Percentiles rank a stretch among this genome's conserved stretches.
phyloP scores from a whole-genome alignment of 352 stramenopile genomes.

The Phytophthora pisi region DNA sequence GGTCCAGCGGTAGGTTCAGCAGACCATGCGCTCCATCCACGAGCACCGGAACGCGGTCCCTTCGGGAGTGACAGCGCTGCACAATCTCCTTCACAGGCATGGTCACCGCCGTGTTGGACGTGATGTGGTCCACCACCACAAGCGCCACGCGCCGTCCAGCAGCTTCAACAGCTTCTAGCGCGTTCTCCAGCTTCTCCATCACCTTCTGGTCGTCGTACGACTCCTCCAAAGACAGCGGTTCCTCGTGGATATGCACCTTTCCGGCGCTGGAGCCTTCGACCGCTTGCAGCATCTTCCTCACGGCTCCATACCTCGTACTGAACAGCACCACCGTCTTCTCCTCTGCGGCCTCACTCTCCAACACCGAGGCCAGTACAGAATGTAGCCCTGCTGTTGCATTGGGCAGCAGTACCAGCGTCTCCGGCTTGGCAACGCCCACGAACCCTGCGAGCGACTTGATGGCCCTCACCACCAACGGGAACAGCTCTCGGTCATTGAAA shows the following conservation, averaged over 20 bases:
- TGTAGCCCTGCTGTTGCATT: constrained; percentile 93
- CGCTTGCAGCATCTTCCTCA: constrained; percentile 91
- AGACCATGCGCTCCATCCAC: constrained; percentile 94
- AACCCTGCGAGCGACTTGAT: constrained; percentile 82
- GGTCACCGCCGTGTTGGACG: constrained; percentile 92
- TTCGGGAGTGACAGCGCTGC: constrained; percentile 48
- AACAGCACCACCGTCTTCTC: constrained; percentile 70
- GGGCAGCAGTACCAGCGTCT: constrained; percentile 78
- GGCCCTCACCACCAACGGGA: constrained; percentile 86
- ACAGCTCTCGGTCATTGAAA: constrained; percentile 93
- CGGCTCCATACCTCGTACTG: constrained; percentile 90
- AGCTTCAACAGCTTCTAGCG: constrained; percentile 31
- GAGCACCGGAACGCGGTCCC: constrained; percentile 58
- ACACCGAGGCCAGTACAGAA: constrained; percentile 69
- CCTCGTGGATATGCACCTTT: constrained; percentile 54
- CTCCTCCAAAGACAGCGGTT: constrained; percentile 66
- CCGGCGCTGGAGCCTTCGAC: constrained; percentile 22
- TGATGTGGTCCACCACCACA: constrained; percentile 93
- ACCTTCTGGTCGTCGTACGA: constrained; percentile 65
- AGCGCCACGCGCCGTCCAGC: constrained; percentile 56
- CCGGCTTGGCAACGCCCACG: constrained; percentile 48
- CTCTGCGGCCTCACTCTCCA: constrained; percentile 8
- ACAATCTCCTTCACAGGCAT: constrained; percentile 87
- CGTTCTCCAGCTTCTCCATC: constrained; percentile 40
- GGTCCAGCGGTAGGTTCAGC: constrained; percentile 78